Conservation (phyloP, 371 early-diverging fungal genomes). For the Basidiobolus meristosporus region DNA sequence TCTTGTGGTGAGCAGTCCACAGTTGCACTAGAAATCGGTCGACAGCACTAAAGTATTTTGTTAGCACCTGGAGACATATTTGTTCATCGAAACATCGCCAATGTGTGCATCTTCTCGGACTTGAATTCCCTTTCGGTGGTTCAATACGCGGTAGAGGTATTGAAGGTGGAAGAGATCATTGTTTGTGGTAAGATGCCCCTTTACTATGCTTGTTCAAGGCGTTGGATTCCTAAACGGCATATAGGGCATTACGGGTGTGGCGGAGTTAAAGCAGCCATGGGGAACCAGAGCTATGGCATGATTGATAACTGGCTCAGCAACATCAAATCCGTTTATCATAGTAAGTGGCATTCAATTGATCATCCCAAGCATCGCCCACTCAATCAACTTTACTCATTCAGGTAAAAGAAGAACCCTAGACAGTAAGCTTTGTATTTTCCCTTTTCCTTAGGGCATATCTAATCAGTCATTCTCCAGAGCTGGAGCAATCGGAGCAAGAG, state of each 20-base stretch:
- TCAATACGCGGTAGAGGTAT: constrained; percentile 78
- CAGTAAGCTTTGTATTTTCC: no score
- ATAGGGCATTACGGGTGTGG: constrained; percentile 85
- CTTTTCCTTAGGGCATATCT: no score
- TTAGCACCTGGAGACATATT: constrained; percentile 73
- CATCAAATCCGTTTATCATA: constrained; percentile 54
- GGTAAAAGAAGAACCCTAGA: no score
- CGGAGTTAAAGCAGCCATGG: constrained; percentile 52
- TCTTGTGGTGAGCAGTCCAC: not conserved
- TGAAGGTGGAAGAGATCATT: constrained; percentile 81
- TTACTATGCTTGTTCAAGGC: no score
- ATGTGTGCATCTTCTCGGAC: constrained; percentile 62
- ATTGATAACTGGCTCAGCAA: constrained; percentile 73
- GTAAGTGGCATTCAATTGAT: constrained; percentile 19
- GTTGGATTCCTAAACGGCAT: no score
- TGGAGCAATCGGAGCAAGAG: constrained; percentile 17
- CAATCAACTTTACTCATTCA: no score
- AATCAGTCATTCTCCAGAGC: no score
- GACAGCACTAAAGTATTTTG: no score
- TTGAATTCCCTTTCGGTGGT: constrained; percentile 66
- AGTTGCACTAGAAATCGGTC: no score
- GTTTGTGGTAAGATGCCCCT: no score
- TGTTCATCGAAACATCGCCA: constrained; percentile 92
- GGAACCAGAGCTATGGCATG: constrained; percentile 39
- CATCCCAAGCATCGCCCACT: no score